Conservation (phyloP, 1,139 yeast species). For the Chernovozyma sophiae-reginae region DNA sequence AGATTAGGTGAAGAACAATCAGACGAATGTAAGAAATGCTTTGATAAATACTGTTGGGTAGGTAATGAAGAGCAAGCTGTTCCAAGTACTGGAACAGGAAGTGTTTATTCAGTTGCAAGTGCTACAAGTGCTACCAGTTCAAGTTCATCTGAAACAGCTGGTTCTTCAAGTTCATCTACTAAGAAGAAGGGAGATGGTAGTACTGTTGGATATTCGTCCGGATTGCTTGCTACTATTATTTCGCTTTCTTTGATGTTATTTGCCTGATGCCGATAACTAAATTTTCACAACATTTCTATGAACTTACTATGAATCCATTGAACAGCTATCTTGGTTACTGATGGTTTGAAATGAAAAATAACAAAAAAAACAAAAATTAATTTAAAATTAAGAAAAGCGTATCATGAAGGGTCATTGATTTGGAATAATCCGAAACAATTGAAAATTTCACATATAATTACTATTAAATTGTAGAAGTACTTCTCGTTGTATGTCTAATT, state of each 20-base stretch:
- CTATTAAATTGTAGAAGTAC: too few species aligned
- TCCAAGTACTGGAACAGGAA: constrained; percentile 9
- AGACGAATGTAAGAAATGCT: constrained; percentile 38
- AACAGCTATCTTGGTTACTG: too few species aligned
- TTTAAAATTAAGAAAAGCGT: too few species aligned
- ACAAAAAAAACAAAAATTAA: too few species aligned
- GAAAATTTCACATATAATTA: too few species aligned
- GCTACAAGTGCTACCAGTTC: constrained; percentile 4
- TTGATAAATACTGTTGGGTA: constrained; percentile 37
- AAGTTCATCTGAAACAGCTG: constrained; percentile 4
- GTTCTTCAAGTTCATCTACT: constrained; percentile 7
- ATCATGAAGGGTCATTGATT: too few species aligned
- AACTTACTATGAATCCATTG: too few species aligned
- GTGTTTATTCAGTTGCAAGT: constrained; percentile 1
- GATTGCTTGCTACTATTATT: background rate
- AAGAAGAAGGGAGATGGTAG: constrained; percentile 6
- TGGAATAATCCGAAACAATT: too few species aligned
- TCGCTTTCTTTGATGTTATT: background rate
- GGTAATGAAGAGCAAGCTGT: constrained; percentile 18
- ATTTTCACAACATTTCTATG: too few species aligned
- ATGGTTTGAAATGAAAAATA: too few species aligned
- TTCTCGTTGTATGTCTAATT: too few species aligned
- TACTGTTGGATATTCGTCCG: background rate
- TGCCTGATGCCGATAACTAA: too few species aligned
- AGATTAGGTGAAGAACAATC: constrained; percentile 33